These are phyloP conservation scores for Aspergillus nanangensis DNA, from an alignment of 495 filamentous ascomycete genomes.

Conservation along the genomic window DNA sequence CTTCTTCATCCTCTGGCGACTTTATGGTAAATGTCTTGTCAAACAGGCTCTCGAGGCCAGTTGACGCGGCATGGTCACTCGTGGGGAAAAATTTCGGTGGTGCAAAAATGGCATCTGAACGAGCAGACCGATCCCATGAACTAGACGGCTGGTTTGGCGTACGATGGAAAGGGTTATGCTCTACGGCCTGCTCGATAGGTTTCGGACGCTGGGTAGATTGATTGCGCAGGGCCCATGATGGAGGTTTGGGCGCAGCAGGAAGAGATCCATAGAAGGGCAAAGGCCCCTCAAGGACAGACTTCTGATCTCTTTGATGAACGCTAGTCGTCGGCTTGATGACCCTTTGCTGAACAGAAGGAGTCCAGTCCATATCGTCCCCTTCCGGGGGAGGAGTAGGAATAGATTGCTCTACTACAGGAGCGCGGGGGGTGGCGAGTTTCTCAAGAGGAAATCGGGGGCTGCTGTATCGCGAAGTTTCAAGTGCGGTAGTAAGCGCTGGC, in stretches of 20 bases:
- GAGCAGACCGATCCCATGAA: slow-evolving; percentile 15
- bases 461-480: slow-evolving; percentile 14
- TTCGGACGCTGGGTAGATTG: slow-evolving; percentile 36
- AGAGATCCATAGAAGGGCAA: slow-evolving; percentile 58
- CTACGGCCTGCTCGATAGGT: slow-evolving; percentile 29
- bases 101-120: slow-evolving; percentile 35
- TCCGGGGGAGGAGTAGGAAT: slow-evolving; percentile 36
- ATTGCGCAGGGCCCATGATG: slow-evolving; percentile 59
- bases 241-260: slow-evolving; percentile 60
- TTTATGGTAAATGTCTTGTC: slow-evolving; percentile 41
- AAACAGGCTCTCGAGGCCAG: slow-evolving; percentile 45
- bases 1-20: slow-evolving; percentile 34
- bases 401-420: slow-evolving; percentile 20
- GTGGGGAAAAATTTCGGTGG: slow-evolving; percentile 48
- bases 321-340: slow-evolving; percentile 35
- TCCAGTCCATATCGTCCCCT: slow-evolving; percentile 75
- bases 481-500: slow-evolving; percentile 14
- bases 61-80: slow-evolving; percentile 37
- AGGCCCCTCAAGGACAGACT: slow-evolving; percentile 37
- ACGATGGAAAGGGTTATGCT: slow-evolving; percentile 36
- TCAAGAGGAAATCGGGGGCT: slow-evolving; percentile 37
- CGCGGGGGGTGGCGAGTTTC: slow-evolving; percentile 28
- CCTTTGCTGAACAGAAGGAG: slow-evolving; percentile 56
- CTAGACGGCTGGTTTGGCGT: slow-evolving; percentile 16
- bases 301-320: slow-evolving; percentile 22